A percentile compares a stretch with the other conserved stretches of the same genome.
phyloP scores from a whole-genome alignment of 108 stramenopile species.

The Mediolabrus comicus region DNA sequence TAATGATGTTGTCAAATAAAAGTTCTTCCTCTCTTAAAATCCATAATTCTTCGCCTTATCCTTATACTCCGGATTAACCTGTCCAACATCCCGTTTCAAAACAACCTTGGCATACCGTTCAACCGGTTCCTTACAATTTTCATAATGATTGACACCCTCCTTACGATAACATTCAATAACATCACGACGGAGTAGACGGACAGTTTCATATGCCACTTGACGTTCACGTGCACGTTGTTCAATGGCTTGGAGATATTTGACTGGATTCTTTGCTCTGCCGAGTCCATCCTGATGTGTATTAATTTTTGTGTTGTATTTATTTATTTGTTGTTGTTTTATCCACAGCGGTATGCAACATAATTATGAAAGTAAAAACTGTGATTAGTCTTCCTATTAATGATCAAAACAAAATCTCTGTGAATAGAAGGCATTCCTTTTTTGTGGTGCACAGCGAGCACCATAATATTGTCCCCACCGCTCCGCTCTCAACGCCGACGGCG shows the following conservation, averaged over 20 bases:
- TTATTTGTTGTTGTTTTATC: no score
- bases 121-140: conserved; percentile 76
- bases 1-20: no score
- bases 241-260: conserved; percentile 73
- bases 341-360: no score
- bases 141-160: conserved; percentile 88
- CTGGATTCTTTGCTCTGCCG: conserved; percentile 80
- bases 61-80: conserved; percentile 78
- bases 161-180: conserved; percentile 85
- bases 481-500: no score
- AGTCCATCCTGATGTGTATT: conserved; percentile 32
- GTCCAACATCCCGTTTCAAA: conserved; percentile 76
- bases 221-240: conserved; percentile 91
- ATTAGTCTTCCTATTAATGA: no score
- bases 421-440: no score
- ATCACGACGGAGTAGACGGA: conserved; percentile 76
- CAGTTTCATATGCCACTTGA: conserved; percentile 86
- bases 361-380: no score
- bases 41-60: conserved; percentile 69
- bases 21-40: conserved; percentile 31
- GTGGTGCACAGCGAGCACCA: no score
- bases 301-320: neutral
- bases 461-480: no score
- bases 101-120: conserved; percentile 69
- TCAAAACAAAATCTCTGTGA: neutral